A percentile compares a stretch with the other conserved stretches of the same genome.
Conservation (phyloP, 805 yeast species). For the Komagataella populi region DNA sequence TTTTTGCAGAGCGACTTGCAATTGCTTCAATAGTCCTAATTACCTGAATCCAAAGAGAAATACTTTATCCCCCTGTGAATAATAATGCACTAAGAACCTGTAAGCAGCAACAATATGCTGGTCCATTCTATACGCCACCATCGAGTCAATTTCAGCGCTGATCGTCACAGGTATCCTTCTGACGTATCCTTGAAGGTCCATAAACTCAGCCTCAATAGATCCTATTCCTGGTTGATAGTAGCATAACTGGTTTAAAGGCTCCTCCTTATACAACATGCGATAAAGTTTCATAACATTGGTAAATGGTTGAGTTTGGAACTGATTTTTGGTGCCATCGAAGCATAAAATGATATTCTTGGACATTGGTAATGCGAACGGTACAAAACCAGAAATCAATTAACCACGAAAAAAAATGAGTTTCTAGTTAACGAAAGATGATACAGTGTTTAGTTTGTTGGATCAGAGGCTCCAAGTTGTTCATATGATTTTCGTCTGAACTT, state of each 20-base stretch:
- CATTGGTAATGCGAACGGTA: not conserved
- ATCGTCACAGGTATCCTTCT: conserved; percentile 4
- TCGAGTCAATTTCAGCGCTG: conserved; percentile 21
- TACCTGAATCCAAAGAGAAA: conserved; percentile 44
- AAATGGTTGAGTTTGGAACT: conserved; percentile 40
- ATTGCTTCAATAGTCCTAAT: not conserved
- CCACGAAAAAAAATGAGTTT: not conserved
- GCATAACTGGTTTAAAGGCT: conserved; percentile 30
- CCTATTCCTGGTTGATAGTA: conserved; percentile 66
- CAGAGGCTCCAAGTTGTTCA: not conserved
- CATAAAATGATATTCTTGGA: conserved; percentile 37
- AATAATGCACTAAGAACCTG: conserved; percentile 32
- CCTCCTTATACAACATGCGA: conserved; percentile 31
- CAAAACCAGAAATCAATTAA: not conserved
- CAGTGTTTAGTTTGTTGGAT: not conserved
- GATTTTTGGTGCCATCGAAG: conserved; percentile 50
- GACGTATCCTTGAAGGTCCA: conserved; percentile 9
- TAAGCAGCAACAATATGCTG: conserved; percentile 47
- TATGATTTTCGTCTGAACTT: conserved; percentile 7
- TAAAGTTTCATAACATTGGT: conserved; percentile 42
- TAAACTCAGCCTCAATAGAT: conserved; percentile 25
- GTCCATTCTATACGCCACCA: conserved; percentile 41
- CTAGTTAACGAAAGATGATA: not conserved
- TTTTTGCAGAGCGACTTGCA: not conserved
- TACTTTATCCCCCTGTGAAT: conserved; percentile 34